These are phyloP conservation scores for Raddia distichophylla DNA, from an alignment of 176 grass and related monocot species.

Conservation along the genomic window DNA sequence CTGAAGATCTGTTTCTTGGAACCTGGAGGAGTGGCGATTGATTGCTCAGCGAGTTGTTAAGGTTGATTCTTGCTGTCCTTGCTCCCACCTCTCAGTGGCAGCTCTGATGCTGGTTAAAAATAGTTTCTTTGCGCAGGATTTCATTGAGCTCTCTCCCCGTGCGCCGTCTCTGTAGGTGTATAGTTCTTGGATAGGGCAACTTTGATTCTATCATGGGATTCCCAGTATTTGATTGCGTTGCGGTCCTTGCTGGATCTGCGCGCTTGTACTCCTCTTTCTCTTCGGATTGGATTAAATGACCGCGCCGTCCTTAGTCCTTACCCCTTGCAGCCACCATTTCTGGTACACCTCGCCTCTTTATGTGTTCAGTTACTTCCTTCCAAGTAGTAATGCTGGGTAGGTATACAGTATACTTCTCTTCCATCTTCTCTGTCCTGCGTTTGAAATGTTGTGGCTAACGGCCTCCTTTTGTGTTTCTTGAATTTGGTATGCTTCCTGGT, in stretches of 20 bases:
- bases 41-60: background rate
- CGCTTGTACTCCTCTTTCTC: conserved; percentile 9
- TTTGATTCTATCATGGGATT: background rate
- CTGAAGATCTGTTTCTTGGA: background rate
- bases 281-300: conserved; percentile 34
- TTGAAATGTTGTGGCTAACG: background rate
- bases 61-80: background rate
- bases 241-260: conserved; percentile 27
- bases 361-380: conserved; percentile 26
- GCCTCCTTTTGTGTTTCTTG: background rate
- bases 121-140: conserved; percentile 18
- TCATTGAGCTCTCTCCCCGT: background rate
- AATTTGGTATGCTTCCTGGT: conserved; percentile 7
- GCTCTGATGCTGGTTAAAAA: background rate
- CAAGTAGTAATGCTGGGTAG: background rate
- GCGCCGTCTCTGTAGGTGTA: background rate
- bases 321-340: conserved; percentile 38
- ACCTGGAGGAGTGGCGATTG: background rate
- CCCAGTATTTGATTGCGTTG: background rate
- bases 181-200: background rate
- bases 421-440: background rate
- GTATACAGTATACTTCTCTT: background rate
- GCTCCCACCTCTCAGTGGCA: background rate
- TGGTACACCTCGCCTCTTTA: conserved; percentile 28
- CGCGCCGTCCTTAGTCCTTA: conserved; percentile 11